phyloP scores from a whole-genome alignment of 148 eudicot genomes.

The Chenopodium suecicum region DNA sequence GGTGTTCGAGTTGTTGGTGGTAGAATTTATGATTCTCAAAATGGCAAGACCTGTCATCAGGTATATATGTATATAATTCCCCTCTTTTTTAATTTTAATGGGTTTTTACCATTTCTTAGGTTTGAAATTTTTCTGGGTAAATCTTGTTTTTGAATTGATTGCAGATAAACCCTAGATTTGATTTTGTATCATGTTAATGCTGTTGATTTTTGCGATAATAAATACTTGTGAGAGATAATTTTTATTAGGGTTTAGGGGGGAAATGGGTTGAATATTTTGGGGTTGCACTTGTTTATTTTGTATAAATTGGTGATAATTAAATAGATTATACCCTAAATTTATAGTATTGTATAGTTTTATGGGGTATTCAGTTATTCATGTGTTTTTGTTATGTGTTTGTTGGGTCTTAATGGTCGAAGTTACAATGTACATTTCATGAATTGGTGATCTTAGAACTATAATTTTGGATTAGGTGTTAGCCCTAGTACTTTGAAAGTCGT shows the following conservation, averaged over 20 bases:
- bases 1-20: constrained; percentile 47
- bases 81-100: background rate
- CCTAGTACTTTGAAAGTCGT: background rate
- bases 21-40: constrained; percentile 51
- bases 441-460: background rate
- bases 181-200: background rate
- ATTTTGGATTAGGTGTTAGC: background rate
- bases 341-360: background rate
- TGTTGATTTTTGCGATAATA: background rate
- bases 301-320: background rate
- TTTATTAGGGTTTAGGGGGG: background rate
- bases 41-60: constrained; percentile 86
- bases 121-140: background rate
- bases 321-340: background rate
- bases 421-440: background rate
- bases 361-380: background rate
- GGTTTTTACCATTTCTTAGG: background rate
- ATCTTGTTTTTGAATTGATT: background rate
- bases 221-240: too few relatives aligned
- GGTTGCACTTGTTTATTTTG: background rate
- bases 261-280: background rate
- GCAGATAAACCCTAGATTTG: background rate
- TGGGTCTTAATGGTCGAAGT: too few relatives aligned
- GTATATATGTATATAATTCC: constrained; percentile 24
- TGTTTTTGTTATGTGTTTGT: too few relatives aligned